phyloP scores from a whole-genome alignment of 257 asterid genomes.

The Mentha longifolia region DNA sequence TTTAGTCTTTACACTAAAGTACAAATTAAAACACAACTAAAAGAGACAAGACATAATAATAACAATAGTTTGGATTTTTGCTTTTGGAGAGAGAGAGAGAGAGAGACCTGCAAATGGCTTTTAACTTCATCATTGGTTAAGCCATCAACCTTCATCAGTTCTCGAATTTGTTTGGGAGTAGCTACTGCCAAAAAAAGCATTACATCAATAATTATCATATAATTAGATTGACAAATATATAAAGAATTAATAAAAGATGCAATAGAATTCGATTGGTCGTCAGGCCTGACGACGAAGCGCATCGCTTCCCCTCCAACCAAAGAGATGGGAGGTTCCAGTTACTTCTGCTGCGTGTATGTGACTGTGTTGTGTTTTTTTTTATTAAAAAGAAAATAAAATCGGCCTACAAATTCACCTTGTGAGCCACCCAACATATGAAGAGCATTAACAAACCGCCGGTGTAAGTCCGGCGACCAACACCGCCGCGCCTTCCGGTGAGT shows the following conservation, averaged over 20 bases:
- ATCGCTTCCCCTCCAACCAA: too few relatives aligned
- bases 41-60: not conserved
- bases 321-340: too few relatives aligned
- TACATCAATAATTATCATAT: slow-evolving; percentile 18
- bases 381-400: too few relatives aligned
- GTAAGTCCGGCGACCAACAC: slow-evolving; percentile 98
- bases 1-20: slow-evolving; percentile 21
- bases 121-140: slow-evolving; percentile 99
- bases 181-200: slow-evolving; percentile 67
- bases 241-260: too few relatives aligned
- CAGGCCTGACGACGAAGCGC: too few relatives aligned
- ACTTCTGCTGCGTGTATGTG: too few relatives aligned
- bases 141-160: slow-evolving; percentile 96
- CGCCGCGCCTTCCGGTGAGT: slow-evolving; percentile 91
- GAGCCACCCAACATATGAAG: slow-evolving; percentile 98
- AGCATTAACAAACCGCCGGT: slow-evolving; percentile 89
- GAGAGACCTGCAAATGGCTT: slow-evolving; percentile 87
- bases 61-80: slow-evolving; percentile 13
- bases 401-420: slow-evolving; percentile 60
- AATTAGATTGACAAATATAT: too few relatives aligned
- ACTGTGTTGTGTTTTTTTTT: too few relatives aligned
- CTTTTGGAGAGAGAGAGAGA: slow-evolving; percentile 25
- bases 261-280: too few relatives aligned
- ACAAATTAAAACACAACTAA: slow-evolving; percentile 24
- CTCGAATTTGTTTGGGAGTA: slow-evolving; percentile 94